Evolutionary conservation across 2,329 filamentous ascomycete species (phyloP).

Genomic region (Clonostachys chloroleuca): DNA sequence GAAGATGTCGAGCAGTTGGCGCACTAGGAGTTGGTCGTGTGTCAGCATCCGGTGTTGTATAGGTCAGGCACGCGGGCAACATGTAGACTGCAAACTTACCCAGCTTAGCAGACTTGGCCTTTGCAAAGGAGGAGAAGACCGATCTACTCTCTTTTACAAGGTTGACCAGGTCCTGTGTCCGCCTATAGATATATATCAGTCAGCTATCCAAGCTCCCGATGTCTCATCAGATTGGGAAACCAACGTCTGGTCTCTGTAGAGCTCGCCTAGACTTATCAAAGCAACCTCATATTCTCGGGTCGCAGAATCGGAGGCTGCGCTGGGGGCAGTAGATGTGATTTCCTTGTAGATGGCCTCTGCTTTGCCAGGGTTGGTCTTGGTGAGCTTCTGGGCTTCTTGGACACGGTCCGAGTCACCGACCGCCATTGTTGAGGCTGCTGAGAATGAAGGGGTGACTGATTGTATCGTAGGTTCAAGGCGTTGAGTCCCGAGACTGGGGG

Average conservation of each 20-base stretch:
- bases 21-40: conserved; percentile 54
- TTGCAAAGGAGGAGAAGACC: conserved; percentile 92
- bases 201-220: conserved; percentile 11
- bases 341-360: conserved; percentile 87
- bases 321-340: conserved; percentile 80
- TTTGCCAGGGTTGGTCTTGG: conserved; percentile 75
- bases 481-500: not conserved
- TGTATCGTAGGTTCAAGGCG: not conserved
- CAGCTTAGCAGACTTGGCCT: conserved; percentile 97
- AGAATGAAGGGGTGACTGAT: not conserved
- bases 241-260: conserved; percentile 86
- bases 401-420: conserved; percentile 62
- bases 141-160: conserved; percentile 87
- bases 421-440: conserved; percentile 37
- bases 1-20: conserved; percentile 94
- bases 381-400: conserved; percentile 82
- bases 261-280: conserved; percentile 81
- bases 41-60: not conserved
- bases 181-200: conserved; percentile 41
- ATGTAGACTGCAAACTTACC: conserved; percentile 52
- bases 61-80: not conserved
- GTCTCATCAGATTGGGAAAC: conserved; percentile 18
- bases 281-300: conserved; percentile 90
- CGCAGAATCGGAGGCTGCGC: conserved; percentile 76
- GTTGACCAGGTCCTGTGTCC: conserved; percentile 79